phyloP scores from a whole-genome alignment of 2,329 filamentous ascomycete species.

The Harringtonia lauricola region DNA sequence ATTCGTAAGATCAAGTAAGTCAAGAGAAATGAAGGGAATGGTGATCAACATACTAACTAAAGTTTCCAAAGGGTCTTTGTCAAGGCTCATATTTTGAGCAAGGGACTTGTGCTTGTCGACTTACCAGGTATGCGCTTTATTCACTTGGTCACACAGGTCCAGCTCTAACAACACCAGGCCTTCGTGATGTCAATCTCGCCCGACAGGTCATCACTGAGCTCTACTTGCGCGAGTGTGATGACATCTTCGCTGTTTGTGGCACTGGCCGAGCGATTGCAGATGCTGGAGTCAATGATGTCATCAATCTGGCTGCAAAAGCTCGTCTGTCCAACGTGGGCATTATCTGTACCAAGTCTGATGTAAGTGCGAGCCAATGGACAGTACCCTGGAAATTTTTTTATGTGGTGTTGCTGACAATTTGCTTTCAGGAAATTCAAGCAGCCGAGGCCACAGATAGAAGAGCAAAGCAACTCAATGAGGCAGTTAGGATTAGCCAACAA shows the following conservation, averaged over 20 bases:
- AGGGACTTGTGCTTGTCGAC: neutral
- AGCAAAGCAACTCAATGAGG: neutral
- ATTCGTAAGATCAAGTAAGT: neutral
- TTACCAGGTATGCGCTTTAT: neutral
- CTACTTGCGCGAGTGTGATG: neutral
- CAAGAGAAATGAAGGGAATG: neutral
- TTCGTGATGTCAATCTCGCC: neutral
- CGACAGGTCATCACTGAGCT: neutral
- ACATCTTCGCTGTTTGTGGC: neutral
- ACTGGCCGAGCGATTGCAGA: neutral
- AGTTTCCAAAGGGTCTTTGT: neutral
- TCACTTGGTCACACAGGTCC: too few species aligned
- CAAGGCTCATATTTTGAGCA: neutral
- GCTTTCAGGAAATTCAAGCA: neutral
- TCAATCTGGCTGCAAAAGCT: neutral
- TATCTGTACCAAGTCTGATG: neutral
- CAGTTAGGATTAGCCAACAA: neutral
- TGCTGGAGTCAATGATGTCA: neutral
- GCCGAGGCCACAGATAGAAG: neutral
- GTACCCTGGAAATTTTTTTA: too few species aligned
- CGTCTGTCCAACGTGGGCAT: neutral
- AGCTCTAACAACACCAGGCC: too few species aligned
- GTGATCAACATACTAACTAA: too few species aligned
- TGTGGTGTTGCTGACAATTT: neutral
- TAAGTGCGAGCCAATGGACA: too few species aligned